Percentiles rank a stretch among this genome's conserved stretches.
Evolutionary conservation across 371 early-diverging fungal species (phyloP).

Genomic region (Mortierella sp.): DNA sequence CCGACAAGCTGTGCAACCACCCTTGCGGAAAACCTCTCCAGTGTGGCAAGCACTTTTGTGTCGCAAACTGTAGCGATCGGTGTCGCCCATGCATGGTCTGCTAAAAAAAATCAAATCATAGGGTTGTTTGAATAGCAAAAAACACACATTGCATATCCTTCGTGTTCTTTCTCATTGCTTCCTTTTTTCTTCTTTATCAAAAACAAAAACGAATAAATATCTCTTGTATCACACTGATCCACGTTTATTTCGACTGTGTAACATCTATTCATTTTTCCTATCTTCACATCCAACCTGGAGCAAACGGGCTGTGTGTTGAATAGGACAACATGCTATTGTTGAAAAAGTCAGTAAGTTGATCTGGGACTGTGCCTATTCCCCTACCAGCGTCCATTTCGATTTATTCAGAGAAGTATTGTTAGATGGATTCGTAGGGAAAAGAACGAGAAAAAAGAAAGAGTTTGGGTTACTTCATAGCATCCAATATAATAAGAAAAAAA

Average conservation of each 20-base stretch:
- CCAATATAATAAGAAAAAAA: background rate
- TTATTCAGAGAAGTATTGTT: background rate
- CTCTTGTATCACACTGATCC: background rate
- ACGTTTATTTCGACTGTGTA: background rate
- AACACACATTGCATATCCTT: background rate
- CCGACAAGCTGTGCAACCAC: conserved; percentile 27
- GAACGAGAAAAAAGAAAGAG: background rate
- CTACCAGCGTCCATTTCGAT: conserved; percentile 7
- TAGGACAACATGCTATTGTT: background rate
- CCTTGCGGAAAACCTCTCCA: conserved; percentile 22
- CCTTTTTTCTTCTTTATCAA: background rate
- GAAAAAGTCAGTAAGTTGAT: background rate
- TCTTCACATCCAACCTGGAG: background rate
- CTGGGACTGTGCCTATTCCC: background rate
- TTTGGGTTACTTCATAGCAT: conserved; percentile 2
- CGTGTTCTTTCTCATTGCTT: background rate
- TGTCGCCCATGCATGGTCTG: conserved; percentile 30
- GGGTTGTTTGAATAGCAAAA: no score
- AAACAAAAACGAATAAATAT: background rate
- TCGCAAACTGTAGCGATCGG: conserved; percentile 16
- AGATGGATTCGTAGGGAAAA: background rate
- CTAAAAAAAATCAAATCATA: no score
- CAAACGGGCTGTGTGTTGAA: background rate
- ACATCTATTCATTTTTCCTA: background rate
- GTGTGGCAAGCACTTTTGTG: conserved; percentile 32